Evolutionary conservation across 2,329 filamentous ascomycete species (phyloP).

Genomic region (Fusarium transvaalense): DNA sequence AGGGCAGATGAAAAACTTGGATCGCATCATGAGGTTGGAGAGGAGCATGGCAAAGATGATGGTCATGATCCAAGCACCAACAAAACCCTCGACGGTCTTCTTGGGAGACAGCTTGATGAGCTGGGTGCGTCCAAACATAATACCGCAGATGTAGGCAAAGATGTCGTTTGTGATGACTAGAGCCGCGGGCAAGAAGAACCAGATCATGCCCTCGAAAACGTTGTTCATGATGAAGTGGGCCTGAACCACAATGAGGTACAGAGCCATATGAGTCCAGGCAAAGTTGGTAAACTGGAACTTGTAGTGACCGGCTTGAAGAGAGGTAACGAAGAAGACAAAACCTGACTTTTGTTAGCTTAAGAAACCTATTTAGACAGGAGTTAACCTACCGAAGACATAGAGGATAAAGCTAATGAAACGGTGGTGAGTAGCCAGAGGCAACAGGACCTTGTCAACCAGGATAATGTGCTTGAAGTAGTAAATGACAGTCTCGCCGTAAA

Average conservation of each 20-base stretch:
- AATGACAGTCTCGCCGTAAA: conserved; percentile 98
- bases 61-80: conserved; percentile 96
- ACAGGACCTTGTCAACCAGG: conserved; percentile 89
- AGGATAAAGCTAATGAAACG: conserved; percentile 99
- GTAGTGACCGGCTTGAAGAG: conserved; percentile 95
- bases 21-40: conserved; percentile 86
- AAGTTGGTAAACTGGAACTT: conserved; percentile 99
- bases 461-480: conserved; percentile 99
- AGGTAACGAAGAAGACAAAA: conserved; percentile 97
- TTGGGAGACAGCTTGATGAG: conserved; percentile 98
- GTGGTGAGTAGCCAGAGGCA: conserved; percentile 96
- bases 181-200: conserved; percentile 96
- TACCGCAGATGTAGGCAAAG: conserved; percentile 96
- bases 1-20: conserved; percentile 98
- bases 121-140: conserved; percentile 95
- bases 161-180: conserved; percentile 99
- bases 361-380: background rate
- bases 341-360: conserved; percentile 64
- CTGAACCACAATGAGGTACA: conserved; percentile 97
- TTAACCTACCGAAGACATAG: conserved; percentile 86
- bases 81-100: conserved; percentile 98
- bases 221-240: conserved; percentile 99
- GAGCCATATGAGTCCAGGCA: conserved; percentile 99
- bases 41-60: conserved; percentile 85
- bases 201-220: conserved; percentile 99